A percentile compares a stretch with the other conserved stretches of the same genome.
These are phyloP conservation scores for Pyrenophora graminea DNA, from an alignment of 2,329 filamentous ascomycete genomes.

Conservation along the genomic window DNA sequence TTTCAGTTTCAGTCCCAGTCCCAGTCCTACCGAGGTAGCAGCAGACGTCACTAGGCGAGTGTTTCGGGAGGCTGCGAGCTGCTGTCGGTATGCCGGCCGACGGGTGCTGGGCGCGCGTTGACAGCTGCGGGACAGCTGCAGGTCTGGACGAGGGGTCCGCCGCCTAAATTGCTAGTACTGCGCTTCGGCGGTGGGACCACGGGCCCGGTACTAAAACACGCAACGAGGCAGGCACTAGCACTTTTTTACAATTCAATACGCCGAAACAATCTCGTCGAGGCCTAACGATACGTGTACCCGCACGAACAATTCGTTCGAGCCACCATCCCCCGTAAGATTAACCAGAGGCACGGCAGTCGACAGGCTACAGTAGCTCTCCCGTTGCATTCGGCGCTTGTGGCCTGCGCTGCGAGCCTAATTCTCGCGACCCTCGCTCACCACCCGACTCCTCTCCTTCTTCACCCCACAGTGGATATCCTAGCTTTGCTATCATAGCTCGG, in stretches of 20 bases:
- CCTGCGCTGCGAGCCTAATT: slow-evolving; percentile 25
- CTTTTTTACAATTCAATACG: slow-evolving; percentile 10
- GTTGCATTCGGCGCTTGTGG: slow-evolving; percentile 26
- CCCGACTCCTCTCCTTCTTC: slow-evolving; percentile 33
- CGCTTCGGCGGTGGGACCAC: slow-evolving; percentile 6
- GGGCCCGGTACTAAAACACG: slow-evolving; percentile 4
- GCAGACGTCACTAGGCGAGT: not conserved
- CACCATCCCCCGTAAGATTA: slow-evolving; percentile 6
- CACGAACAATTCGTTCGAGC: not conserved
- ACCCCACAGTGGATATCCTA: slow-evolving; percentile 44
- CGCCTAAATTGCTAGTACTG: slow-evolving; percentile 16
- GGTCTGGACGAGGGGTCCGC: slow-evolving; percentile 16
- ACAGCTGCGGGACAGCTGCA: slow-evolving; percentile 17
- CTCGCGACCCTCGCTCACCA: slow-evolving; percentile 31
- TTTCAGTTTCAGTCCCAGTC: too few species aligned
- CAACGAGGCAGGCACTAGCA: slow-evolving; percentile 14
- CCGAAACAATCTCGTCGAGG: not conserved
- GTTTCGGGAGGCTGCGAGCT: slow-evolving; percentile 8
- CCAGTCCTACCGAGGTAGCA: too few species aligned
- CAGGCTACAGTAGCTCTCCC: slow-evolving; percentile 22
- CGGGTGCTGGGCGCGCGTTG: slow-evolving; percentile 7
- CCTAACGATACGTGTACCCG: not conserved
- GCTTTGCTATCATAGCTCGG: slow-evolving; percentile 40
- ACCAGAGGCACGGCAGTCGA: slow-evolving; percentile 4
- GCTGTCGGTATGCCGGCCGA: slow-evolving; percentile 2